Evolutionary conservation across 441 rosid species (phyloP).

Genomic region (Pelargonium citronellum): DNA sequence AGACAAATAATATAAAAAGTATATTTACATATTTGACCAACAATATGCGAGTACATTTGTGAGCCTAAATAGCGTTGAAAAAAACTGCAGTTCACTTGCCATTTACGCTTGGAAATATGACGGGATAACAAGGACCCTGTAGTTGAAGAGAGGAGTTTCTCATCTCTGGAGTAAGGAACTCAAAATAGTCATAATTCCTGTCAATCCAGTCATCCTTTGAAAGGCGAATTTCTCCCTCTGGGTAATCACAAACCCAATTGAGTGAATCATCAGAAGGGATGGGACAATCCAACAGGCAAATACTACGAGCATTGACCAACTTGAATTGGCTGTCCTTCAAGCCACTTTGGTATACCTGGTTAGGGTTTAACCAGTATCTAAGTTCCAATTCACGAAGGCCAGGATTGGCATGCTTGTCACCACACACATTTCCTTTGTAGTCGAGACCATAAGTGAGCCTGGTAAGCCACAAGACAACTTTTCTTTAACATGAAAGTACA

Average conservation of each 20-base stretch:
- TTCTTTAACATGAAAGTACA: neutral
- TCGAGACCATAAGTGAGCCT: constrained; percentile 92
- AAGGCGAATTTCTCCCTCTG: constrained; percentile 87
- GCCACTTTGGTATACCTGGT: constrained; percentile 93
- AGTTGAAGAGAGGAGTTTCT: constrained; percentile 86
- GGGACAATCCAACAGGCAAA: constrained; percentile 90
- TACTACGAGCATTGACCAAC: constrained; percentile 68
- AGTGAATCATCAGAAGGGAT: constrained; percentile 68
- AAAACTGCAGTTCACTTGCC: constrained; percentile 37
- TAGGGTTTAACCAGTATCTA: constrained; percentile 85
- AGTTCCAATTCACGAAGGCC: constrained; percentile 71
- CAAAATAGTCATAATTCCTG: constrained; percentile 81
- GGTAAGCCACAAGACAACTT: constrained; percentile 25
- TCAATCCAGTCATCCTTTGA: constrained; percentile 79
- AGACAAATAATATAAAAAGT: neutral
- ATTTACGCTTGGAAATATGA: constrained; percentile 83
- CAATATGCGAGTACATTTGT: neutral
- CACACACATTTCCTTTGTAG: constrained; percentile 92
- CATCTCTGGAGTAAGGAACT: constrained; percentile 91
- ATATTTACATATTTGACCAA: too few species aligned
- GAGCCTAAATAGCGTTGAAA: neutral
- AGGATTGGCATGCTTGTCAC: constrained; percentile 71
- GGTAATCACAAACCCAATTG: constrained; percentile 95
- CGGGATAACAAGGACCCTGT: constrained; percentile 96
- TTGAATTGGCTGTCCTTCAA: constrained; percentile 65